Base-by-base conservation (phyloP, 768 basidiomycete genomes). In the Mycena crocata region DNA sequence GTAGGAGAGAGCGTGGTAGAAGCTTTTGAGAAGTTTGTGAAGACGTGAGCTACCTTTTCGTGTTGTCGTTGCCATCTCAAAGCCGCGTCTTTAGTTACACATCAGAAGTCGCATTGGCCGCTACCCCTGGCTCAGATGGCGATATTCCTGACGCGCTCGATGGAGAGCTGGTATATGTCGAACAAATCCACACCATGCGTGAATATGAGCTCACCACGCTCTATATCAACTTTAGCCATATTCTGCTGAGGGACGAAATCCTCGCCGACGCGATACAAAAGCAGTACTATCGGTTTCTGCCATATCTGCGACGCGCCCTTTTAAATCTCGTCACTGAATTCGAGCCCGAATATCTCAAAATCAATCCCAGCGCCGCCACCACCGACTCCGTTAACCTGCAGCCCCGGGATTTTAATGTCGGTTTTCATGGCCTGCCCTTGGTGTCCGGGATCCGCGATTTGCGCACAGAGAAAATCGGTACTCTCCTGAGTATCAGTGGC, bases 241-340 rank as follows among this genome's bases (percentile, higher is more conserved):
- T 99, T 37, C 86, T 98, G 30, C 89, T 92, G 75, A 87, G 90
- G 58, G 96, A 99, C 76, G 96, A 98, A 68, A 91, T 96, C 7
- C 91, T 99, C 23, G 96, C 97, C 0, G 89, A 93, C 69, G 97
- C 97, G 2, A 94, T 99, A 64, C 91, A 93, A 70, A 93, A 90
- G 67, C 95, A 98, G 76, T 99, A 99, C 76, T 99, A 99, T 76
- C 90, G 98, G 73, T 99, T 99, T 80, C 83, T 99, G 2, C 97
- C 97, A 0, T 99, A 94, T 80, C 87, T 99, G 40, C 90, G 94
- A 51, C 93, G 95, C 67, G 95, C 96, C 3, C 85, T 99, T 24
- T 89, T 94, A 74, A 93, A 94, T 73, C 86, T 98, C 44, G 93
- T 99, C 56, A 87, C 94, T 35, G 88, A 93, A 76, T 94, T 89